Percentiles rank a stretch among this genome's conserved stretches.
phyloP scores from a whole-genome alignment of 495 filamentous ascomycete species.

The Podospora pseudoanserina region DNA sequence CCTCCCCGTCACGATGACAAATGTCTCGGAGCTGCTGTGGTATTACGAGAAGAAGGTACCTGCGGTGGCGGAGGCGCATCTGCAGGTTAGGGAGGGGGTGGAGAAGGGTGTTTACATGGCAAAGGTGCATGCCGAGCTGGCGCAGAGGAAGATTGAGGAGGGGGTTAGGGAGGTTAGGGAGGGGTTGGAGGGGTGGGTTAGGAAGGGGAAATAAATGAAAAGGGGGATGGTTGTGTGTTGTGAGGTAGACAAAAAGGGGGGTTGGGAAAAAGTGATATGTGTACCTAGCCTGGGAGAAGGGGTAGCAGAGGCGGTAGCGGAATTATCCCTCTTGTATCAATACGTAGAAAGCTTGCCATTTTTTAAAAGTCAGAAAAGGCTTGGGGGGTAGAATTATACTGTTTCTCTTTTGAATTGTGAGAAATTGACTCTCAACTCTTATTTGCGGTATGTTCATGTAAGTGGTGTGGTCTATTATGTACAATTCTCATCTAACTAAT shows the following conservation, averaged over 20 bases:
- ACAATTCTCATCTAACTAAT: background rate
- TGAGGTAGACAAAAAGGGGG: background rate
- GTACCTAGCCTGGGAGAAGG: background rate
- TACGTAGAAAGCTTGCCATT: constrained; percentile 4
- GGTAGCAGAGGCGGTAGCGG: background rate
- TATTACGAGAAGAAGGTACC: constrained; percentile 84
- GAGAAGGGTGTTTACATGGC: constrained; percentile 66
- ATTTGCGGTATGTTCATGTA: background rate
- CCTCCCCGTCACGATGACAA: constrained; percentile 74
- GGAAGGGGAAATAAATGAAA: constrained; percentile 65
- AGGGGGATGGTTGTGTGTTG: constrained; percentile 5
- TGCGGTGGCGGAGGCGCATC: constrained; percentile 71
- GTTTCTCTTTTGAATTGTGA: background rate
- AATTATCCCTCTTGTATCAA: constrained; percentile 12
- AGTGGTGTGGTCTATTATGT: background rate
- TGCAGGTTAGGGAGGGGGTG: constrained; percentile 60
- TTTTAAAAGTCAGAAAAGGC: background rate
- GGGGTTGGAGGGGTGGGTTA: constrained; percentile 80
- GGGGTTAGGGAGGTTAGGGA: constrained; percentile 69
- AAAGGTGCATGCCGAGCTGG: constrained; percentile 65
- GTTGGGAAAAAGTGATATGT: background rate
- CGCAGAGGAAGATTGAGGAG: constrained; percentile 69
- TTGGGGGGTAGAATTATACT: background rate
- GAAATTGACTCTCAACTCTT: background rate
- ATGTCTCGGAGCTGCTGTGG: constrained; percentile 81